Percentiles rank a stretch among this genome's conserved stretches.
These are phyloP conservation scores for Cenchrus fungigraminus DNA, from an alignment of 176 grass and related monocot species.

Conservation along the genomic window DNA sequence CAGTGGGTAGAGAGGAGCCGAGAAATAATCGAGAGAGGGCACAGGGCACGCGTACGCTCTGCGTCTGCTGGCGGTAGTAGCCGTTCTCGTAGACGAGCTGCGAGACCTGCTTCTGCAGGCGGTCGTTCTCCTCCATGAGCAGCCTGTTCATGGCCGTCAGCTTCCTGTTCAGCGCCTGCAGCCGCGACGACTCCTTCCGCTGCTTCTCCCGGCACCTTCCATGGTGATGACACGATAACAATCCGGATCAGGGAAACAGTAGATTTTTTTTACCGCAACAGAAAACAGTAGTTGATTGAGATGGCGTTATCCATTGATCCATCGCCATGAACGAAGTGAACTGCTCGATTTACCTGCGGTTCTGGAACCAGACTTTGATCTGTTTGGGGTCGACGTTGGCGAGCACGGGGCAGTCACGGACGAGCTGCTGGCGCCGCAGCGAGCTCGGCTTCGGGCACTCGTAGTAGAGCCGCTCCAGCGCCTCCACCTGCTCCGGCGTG, in stretches of 20 bases:
- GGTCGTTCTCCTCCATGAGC: conserved; percentile 91
- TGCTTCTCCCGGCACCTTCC: conserved; percentile 81
- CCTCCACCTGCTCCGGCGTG: conserved; percentile 87
- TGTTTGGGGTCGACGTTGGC: conserved; percentile 79
- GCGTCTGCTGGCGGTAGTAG: conserved; percentile 69
- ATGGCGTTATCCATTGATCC: neutral
- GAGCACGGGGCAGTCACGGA: conserved; percentile 69
- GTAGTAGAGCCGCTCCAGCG: conserved; percentile 76
- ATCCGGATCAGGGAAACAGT: neutral
- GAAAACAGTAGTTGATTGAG: too few species aligned
- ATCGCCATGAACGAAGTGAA: neutral
- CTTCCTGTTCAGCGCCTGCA: conserved; percentile 78
- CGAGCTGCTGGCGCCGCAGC: conserved; percentile 77
- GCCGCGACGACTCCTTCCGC: conserved; percentile 67
- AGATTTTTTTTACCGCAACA: too few species aligned
- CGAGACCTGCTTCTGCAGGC: conserved; percentile 87
- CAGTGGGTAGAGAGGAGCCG: neutral
- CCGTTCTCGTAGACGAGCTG: conserved; percentile 75
- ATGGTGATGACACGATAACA: neutral
- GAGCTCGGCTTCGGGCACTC: conserved; percentile 86
- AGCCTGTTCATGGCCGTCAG: conserved; percentile 90
- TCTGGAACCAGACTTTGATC: conserved; percentile 96
- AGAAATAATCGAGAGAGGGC: neutral
- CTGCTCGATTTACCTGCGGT: conserved; percentile 46
- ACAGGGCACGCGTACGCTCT: conserved; percentile 37